Percentiles rank a stretch among this genome's conserved stretches.
Evolutionary conservation across 108 stramenopile species (phyloP).

Genomic region (Nitzschia sp.): DNA sequence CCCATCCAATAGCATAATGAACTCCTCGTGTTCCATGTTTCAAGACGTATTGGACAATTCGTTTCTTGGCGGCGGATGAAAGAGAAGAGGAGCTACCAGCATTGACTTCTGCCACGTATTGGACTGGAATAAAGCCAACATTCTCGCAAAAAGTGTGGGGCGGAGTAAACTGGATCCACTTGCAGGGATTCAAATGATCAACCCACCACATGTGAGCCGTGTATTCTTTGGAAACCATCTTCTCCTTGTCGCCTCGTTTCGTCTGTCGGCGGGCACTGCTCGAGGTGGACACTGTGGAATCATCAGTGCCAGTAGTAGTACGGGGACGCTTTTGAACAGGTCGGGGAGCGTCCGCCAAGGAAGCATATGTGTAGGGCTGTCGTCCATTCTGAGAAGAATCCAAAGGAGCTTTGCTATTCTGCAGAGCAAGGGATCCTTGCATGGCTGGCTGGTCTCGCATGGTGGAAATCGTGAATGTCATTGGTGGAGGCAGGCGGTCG

Average conservation of each 20-base stretch:
- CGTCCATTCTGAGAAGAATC: too few species aligned
- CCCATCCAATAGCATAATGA: conserved; percentile 8
- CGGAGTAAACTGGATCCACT: background rate
- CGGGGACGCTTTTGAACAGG: background rate
- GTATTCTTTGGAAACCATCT: background rate
- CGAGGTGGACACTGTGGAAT: background rate
- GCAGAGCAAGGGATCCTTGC: too few species aligned
- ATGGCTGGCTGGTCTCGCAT: too few species aligned
- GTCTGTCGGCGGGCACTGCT: background rate
- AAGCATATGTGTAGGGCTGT: background rate
- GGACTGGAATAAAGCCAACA: background rate
- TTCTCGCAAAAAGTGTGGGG: background rate
- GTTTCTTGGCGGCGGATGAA: background rate
- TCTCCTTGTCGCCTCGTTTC: background rate
- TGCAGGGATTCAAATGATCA: background rate
- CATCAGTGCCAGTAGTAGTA: background rate
- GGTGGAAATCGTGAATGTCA: too few species aligned
- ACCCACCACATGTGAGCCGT: background rate
- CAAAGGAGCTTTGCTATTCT: too few species aligned
- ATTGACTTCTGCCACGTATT: background rate
- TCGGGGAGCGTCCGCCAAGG: background rate
- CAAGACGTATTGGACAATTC: background rate
- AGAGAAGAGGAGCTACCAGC: background rate
- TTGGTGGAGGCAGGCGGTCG: too few species aligned
- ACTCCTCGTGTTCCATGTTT: background rate